Evolutionary conservation across 768 basidiomycete genomes (phyloP).

Genomic region (Arthromyces matolae): DNA sequence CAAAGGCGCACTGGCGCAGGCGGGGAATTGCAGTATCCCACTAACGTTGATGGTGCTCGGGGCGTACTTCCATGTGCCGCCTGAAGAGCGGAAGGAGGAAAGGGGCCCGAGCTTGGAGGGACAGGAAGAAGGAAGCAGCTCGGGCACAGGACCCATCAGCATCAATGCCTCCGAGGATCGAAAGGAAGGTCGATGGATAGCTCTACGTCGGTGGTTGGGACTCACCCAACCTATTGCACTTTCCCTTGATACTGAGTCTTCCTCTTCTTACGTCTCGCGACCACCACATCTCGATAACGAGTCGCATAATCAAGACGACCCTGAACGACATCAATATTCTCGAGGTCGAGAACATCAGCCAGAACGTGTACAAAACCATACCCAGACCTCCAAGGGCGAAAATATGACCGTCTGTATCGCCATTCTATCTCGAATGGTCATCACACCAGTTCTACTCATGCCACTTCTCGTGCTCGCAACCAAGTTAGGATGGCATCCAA

Average conservation of each 20-base stretch:
- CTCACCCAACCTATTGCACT: constrained; percentile 20
- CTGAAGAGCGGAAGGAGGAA: neutral
- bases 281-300: constrained; percentile 11
- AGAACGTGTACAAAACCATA: neutral
- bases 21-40: constrained; percentile 81
- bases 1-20: constrained; percentile 60
- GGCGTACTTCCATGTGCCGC: constrained; percentile 73
- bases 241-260: neutral
- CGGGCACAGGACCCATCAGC: no score
- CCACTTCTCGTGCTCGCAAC: constrained; percentile 71
- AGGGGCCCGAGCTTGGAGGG: neutral
- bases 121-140: no score
- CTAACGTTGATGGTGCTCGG: constrained; percentile 89
- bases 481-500: constrained; percentile 49
- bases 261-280: no score
- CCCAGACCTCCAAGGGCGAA: constrained; percentile 35
- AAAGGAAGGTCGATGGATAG: constrained; percentile 17
- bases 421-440: constrained; percentile 78
- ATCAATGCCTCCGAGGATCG: no score
- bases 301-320: neutral
- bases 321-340: neutral
- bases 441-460: constrained; percentile 75
- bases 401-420: constrained; percentile 77
- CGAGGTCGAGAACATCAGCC: neutral
- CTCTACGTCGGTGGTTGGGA: constrained; percentile 41